phyloP scores from a whole-genome alignment of 306 rosid species.

The Astragalus glycyphyllos region DNA sequence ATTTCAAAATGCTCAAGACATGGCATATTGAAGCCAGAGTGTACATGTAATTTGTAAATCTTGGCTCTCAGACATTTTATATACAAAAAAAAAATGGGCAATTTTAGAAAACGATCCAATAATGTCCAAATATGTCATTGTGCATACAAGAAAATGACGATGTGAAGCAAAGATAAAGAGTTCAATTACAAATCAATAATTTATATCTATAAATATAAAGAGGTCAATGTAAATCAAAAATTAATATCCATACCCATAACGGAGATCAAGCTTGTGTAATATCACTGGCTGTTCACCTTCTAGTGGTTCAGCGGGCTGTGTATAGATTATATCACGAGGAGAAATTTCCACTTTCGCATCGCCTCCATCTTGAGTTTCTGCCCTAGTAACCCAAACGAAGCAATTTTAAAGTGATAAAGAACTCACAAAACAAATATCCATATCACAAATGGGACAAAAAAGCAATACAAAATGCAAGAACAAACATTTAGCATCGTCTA shows the following conservation, averaged over 20 bases:
- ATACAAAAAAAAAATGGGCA: conserved; percentile 6
- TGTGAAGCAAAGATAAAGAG: conserved; percentile 7
- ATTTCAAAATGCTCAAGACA: conserved; percentile 30
- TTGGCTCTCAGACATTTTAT: conserved; percentile 5
- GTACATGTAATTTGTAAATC: conserved; percentile 16
- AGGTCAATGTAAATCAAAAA: conserved; percentile 37
- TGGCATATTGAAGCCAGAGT: neutral
- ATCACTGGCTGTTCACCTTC: conserved; percentile 69
- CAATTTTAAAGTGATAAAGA: conserved; percentile 30
- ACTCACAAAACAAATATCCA: conserved; percentile 27
- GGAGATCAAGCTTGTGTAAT: conserved; percentile 93
- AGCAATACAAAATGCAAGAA: conserved; percentile 36
- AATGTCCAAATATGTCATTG: conserved; percentile 5
- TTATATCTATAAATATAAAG: conserved; percentile 30
- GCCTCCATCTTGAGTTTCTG: conserved; percentile 97
- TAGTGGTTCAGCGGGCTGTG: conserved; percentile 82
- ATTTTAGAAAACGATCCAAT: conserved; percentile 21
- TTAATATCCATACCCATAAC: conserved; percentile 75
- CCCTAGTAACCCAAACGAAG: conserved; percentile 67
- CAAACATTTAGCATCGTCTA: neutral
- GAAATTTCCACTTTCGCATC: conserved; percentile 92
- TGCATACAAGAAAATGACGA: neutral
- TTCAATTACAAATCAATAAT: conserved; percentile 33
- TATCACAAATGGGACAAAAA: conserved; percentile 25
- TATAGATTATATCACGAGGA: conserved; percentile 91